A percentile compares a stretch with the other conserved stretches of the same genome.
phyloP scores from a whole-genome alignment of 1,284 basidiomycete genomes.

The Amylostereum chailletii region DNA sequence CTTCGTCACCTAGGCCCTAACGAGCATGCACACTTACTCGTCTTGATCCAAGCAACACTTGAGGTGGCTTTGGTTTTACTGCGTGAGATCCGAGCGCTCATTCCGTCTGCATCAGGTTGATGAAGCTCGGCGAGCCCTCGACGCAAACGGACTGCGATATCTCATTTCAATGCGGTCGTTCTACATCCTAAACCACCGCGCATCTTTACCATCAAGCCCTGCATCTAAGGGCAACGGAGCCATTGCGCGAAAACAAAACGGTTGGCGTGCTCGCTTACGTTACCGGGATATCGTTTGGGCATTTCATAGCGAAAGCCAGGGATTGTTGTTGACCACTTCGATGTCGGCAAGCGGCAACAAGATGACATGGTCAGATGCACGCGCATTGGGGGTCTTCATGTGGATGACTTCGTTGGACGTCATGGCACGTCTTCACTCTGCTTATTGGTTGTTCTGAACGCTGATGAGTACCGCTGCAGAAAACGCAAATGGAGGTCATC shows the following conservation, averaged over 20 bases:
- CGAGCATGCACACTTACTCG: conserved; percentile 74
- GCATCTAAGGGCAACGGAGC: conserved; percentile 25
- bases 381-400: conserved; percentile 77
- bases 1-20: conserved; percentile 65
- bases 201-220: conserved; percentile 37
- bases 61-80: conserved; percentile 45
- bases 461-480: conserved; percentile 32
- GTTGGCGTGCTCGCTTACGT: conserved; percentile 63
- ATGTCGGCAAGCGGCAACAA: conserved; percentile 68
- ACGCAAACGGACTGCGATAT: conserved; percentile 85
- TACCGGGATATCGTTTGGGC: conserved; percentile 96
- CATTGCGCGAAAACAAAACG: conserved; percentile 30
- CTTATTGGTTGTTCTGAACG: neutral
- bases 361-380: conserved; percentile 84
- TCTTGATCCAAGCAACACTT: conserved; percentile 79
- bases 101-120: conserved; percentile 52
- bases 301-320: conserved; percentile 88
- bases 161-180: conserved; percentile 83
- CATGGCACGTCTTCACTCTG: conserved; percentile 44
- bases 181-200: conserved; percentile 64
- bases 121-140: conserved; percentile 78
- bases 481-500: conserved; percentile 78
- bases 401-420: conserved; percentile 79
- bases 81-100: neutral
- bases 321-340: conserved; percentile 68